These are phyloP conservation scores for Bonia amplexicaulis DNA, from an alignment of 176 grass and related monocot genomes.

Conservation along the genomic window DNA sequence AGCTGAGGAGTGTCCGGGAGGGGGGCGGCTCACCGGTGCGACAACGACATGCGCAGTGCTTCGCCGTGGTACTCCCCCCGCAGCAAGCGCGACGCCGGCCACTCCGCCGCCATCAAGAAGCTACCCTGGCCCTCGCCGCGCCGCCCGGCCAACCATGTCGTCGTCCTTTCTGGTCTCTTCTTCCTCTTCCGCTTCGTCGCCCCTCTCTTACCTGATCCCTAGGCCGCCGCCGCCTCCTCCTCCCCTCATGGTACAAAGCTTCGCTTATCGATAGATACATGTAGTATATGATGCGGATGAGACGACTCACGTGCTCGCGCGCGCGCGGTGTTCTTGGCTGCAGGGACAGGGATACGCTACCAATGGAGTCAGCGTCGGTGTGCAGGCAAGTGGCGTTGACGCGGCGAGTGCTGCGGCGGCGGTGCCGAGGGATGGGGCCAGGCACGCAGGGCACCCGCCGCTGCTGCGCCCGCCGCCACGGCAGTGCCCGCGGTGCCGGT, in stretches of 20 bases:
- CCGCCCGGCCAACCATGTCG: constrained; percentile 26
- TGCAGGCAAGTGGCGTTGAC: background rate
- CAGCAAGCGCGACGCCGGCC: constrained; percentile 34
- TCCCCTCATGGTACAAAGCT: background rate
- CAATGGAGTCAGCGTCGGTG: background rate
- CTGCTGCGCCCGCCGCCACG: constrained; percentile 54
- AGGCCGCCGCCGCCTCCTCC: background rate
- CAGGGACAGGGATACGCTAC: constrained; percentile 28
- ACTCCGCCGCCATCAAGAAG: constrained; percentile 18
- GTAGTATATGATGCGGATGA: background rate
- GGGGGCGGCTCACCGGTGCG: constrained; percentile 18
- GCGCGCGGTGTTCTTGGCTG: background rate
- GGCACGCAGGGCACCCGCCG: constrained; percentile 43
- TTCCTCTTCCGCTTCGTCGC: constrained; percentile 50
- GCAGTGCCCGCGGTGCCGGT: constrained; percentile 76
- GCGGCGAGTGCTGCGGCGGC: background rate
- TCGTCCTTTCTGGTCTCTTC: constrained; percentile 37
- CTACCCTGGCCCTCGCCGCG: constrained; percentile 40
- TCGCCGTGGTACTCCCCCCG: constrained; percentile 29
- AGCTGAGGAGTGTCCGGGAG: background rate
- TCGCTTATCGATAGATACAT: background rate
- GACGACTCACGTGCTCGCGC: background rate
- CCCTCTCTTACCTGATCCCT: constrained; percentile 56
- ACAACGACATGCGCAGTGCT: constrained; percentile 67
- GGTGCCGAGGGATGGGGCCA: constrained; percentile 9